Percentiles rank a stretch among this genome's conserved stretches.
Conservation (phyloP, 805 yeast species). For the Pichia deserticola region DNA sequence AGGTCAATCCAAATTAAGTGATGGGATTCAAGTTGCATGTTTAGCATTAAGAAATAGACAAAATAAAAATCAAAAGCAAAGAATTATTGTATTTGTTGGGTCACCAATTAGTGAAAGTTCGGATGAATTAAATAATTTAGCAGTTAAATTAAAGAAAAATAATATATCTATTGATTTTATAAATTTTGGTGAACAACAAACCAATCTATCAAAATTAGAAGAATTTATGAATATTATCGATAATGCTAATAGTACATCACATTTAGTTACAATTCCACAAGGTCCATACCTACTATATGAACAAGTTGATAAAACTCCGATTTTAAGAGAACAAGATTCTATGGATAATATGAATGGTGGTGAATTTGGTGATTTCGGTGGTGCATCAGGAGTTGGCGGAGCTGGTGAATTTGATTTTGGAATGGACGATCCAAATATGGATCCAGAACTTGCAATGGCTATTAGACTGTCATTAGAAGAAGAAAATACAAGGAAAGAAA, state of each 20-base stretch:
- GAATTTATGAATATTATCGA: conserved; percentile 60
- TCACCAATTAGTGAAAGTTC: conserved; percentile 68
- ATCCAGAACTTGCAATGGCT: conserved; percentile 95
- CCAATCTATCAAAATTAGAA: conserved; percentile 71
- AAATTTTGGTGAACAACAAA: conserved; percentile 83
- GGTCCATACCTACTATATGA: conserved; percentile 83
- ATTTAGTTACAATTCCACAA: conserved; percentile 80
- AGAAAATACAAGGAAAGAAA: conserved; percentile 85
- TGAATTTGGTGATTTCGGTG: conserved; percentile 33
- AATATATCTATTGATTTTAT: conserved; percentile 83
- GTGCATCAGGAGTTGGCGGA: conserved; percentile 34
- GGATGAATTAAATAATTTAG: conserved; percentile 71
- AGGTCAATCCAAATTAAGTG: conserved; percentile 61
- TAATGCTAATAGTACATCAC: conserved; percentile 49
- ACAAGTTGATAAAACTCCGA: conserved; percentile 67
- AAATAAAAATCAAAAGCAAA: conserved; percentile 84
- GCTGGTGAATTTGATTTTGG: conserved; percentile 48
- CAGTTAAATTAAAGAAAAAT: conserved; percentile 90
- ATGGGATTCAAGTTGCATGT: conserved; percentile 89
- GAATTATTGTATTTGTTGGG: conserved; percentile 86
- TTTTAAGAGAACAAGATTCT: conserved; percentile 60
- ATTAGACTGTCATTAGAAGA: conserved; percentile 91
- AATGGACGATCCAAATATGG: conserved; percentile 81
- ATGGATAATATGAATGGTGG: conserved; percentile 24
- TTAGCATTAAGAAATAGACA: conserved; percentile 94